phyloP scores from a whole-genome alignment of 257 asterid species.

The Gentiana macrophylla region DNA sequence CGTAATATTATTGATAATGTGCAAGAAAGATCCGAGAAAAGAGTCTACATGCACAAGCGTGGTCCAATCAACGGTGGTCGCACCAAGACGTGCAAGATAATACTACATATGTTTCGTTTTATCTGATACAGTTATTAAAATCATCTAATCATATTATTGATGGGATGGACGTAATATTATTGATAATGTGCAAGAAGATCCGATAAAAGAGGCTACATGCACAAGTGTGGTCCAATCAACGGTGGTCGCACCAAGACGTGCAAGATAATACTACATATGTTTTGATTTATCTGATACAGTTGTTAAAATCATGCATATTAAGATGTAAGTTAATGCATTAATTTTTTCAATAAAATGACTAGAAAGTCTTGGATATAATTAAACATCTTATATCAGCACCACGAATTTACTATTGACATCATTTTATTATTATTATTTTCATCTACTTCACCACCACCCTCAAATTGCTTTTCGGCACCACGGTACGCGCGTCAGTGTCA shows the following conservation, averaged over 20 bases:
- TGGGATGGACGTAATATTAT: background rate
- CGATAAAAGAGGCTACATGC: background rate
- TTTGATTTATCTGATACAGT: conserved; percentile 1
- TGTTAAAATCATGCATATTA: too few relatives aligned
- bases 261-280: background rate
- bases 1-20: background rate
- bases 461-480: too few relatives aligned
- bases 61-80: background rate
- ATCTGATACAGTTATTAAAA: background rate
- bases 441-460: background rate
- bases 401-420: background rate
- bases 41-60: background rate
- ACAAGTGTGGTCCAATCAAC: conserved; percentile 3
- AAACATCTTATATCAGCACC: conserved; percentile 2
- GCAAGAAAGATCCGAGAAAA: background rate
- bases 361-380: too few relatives aligned
- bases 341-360: too few relatives aligned
- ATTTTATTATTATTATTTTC: background rate
- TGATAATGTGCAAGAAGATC: background rate
- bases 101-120: background rate
- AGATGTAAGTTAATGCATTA: background rate
- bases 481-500: too few relatives aligned
- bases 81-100: background rate
- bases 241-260: conserved; percentile 6
- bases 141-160: background rate